Evolutionary conservation across 441 rosid species (phyloP), one percentile per base, ranked within the genome.

Genomic region (Isatis lusitanica): DNA sequence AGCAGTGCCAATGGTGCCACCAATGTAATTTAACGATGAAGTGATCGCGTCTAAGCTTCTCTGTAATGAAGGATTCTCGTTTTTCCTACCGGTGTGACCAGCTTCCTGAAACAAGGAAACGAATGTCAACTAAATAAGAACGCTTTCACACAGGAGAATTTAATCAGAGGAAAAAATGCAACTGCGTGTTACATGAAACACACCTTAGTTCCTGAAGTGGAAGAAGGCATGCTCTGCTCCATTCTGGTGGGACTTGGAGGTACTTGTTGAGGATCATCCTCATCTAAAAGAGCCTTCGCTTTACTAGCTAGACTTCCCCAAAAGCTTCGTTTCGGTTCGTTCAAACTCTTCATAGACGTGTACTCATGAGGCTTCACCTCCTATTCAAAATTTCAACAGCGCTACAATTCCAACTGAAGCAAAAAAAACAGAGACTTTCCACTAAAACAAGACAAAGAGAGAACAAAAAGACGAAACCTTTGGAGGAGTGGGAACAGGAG

Each of bases 241-340:
- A 68, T 31, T 52, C 47, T 80, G 9, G 56, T 67, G 24, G 79
- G 75, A 10, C 83, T 58, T 61, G 69, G 80, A 47, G 77, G 47
- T 12, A 74, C 74, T 6, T 77, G 76, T 24, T 58, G 68, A 35
- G 70, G 71, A 55, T 70, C 76, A 53, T 82, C 79, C 26, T 85
- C 93, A 43, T 88, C 93, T 53, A 86, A 74, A 56, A 86, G 77
- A 4, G 93, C 77, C 74, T 85, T 88, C 4, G 93, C 93, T 85
- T 88, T 88, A 73, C 88, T 84, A 65, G 91, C 85, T 4, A 88
- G 68, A 74, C 82, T 80, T 28, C 89, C 85, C 93, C 93, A 88
- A 74, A 88, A 88, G 68, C 93, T 84, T 71, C 83, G 88, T 69
- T 84, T 88, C 28, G 88, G 81, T 78, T 88, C 94, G 38, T 83